These are phyloP conservation scores for Anisogramma anomala DNA, from an alignment of 2,329 filamentous ascomycete genomes.

Conservation along the genomic window DNA sequence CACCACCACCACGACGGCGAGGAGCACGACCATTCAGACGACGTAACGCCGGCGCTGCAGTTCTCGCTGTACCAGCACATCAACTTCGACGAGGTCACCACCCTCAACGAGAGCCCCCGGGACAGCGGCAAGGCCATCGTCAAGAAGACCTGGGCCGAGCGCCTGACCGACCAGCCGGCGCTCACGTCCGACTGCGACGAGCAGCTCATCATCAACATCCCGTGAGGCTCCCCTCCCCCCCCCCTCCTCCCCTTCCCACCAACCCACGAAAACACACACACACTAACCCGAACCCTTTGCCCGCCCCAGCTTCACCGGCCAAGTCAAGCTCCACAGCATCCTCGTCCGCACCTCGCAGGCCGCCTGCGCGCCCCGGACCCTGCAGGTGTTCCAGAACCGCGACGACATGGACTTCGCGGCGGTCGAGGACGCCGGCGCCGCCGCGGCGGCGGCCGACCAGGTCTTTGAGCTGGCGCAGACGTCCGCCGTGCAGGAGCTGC, in stretches of 20 bases:
- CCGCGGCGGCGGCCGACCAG: too few species aligned
- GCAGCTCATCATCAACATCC: constrained; percentile 84
- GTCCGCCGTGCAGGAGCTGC: constrained; percentile 72
- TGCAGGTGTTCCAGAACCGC: constrained; percentile 81
- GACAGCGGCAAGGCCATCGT: constrained; percentile 63
- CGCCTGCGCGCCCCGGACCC: constrained; percentile 61
- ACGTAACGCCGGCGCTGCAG: constrained; percentile 84
- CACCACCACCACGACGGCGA: constrained; percentile 45
- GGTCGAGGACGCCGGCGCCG: constrained; percentile 54
- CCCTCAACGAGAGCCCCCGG: constrained; percentile 66
- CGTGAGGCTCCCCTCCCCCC: too few species aligned
- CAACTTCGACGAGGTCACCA: constrained; percentile 72
- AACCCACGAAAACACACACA: not conserved
- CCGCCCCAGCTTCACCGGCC: constrained; percentile 66
- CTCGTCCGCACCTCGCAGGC: constrained; percentile 69
- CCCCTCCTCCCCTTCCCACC: too few species aligned
- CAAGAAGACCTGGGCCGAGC: constrained; percentile 83
- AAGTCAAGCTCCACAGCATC: constrained; percentile 85
- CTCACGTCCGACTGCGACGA: constrained; percentile 81
- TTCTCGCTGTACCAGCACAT: constrained; percentile 86
- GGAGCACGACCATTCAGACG: constrained; percentile 79
- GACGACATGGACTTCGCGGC: constrained; percentile 75
- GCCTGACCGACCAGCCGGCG: constrained; percentile 59
- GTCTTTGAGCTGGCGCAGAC: constrained; percentile 67
- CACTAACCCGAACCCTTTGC: not conserved